Evolutionary conservation across 2,329 filamentous ascomycete species (phyloP), one percentile per base, ranked within the genome.

Genomic region (Curvularia verruculosa): DNA sequence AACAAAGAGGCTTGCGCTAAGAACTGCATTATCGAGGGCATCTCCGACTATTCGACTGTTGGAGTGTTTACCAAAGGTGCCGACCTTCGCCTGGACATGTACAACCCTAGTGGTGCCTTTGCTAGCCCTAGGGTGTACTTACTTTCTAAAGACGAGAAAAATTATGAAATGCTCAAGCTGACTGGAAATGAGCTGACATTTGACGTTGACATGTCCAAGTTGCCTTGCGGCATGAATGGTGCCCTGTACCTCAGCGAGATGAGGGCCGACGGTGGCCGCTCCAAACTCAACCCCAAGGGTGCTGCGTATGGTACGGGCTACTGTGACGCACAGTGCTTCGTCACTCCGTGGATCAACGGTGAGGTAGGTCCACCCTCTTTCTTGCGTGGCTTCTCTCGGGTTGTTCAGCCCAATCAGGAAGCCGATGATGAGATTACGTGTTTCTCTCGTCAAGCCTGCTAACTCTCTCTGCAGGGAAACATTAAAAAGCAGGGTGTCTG

Each of bases 111-210:
- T 62, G 63, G 77, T 64, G 61, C 65, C 58, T 59, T 73, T 59
- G 65, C 81, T 44, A 77, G 77, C 34, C 80, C 85, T 53, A 84
- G 88, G 65, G 77, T 87, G 41, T 91, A 89, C 73, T 81, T 90
- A 60, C 84, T 90, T 79, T 82, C 83, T 13, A 65, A 75, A 65
- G 78, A 81, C 49, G 83, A 87, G 43, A 80, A 79, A 64, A 84
- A 83, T 57, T 91, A 91, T 75, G 78, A 89, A 77, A 82, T 84
- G 70, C 87, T 90, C 77, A 82, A 85, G 57, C 80, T 90, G 56
- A 80, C 86, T 52, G 86, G 85, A 76, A 83, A 87, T 69, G 88
- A 91, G 75, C 87, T 91, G 77, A 87, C 86, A 52, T 89, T 91
- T 60, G 87, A 90, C 53, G 87, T 90, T 24, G 88, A 91, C 71